Base-by-base conservation (phyloP, 2,329 filamentous ascomycete genomes). In the Pseudocercospora musae region DNA sequence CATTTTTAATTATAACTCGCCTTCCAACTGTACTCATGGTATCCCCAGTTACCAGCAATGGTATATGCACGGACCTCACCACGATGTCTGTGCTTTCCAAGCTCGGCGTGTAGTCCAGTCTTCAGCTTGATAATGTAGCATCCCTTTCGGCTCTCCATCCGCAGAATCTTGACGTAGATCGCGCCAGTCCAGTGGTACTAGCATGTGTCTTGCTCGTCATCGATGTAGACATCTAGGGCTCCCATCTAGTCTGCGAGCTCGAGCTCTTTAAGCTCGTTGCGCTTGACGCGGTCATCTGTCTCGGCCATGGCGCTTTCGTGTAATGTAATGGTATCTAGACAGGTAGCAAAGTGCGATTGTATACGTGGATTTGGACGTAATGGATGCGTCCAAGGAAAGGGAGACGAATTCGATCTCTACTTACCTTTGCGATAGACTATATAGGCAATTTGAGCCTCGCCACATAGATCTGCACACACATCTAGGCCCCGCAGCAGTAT, bases 121-220 rank as follows among this genome's bases (percentile, higher is more conserved):
- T 61, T 61, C 25, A 61, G 37, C 21, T 56, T 57, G 40, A 61
- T 61, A 25, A 60, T 56, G 44, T 60, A 60, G 27, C 42, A 49
- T 6, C 59, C 59, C 52, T 56, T 61, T 29, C 59, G 59, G 29
- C 57, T 61, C 52, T 61, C 59, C 40, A 61, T 57, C 8, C 59
- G 40, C n/a, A 61, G 46, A 7, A 57, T 29, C 31, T 62, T 62
- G 46, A 57, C 48, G 59, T 62, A 58, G 48, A 58, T 57, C 9
- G 54, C 37, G 42, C 59, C 59, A 9, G 59, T 62, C 59, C 59
- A 62, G 40, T 57, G 59, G n/a, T 58, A 58, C 55, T 55, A 62
- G 48, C 20, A 21, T 18, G 59, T 62, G 48, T 62, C 59, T 33
- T 62, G 20, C 27, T 62, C 59, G 37, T 55, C 37, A 18, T 62